Evolutionary conservation across 129 eudicot species (phyloP).

Genomic region (Apium graveolens): DNA sequence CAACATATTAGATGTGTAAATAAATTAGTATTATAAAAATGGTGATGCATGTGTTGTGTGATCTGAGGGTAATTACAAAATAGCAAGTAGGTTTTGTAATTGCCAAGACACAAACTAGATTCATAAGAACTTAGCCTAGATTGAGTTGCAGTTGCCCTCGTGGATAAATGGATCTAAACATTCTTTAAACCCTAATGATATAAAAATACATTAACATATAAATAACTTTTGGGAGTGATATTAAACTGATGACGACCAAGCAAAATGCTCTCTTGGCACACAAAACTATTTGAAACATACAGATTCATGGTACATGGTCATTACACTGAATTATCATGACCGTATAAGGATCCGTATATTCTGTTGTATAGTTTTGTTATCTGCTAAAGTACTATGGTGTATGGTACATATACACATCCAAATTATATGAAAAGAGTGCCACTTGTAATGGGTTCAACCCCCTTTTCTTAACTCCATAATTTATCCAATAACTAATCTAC

Average conservation of each 20-base stretch:
- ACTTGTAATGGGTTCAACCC: not conserved
- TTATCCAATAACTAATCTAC: not conserved
- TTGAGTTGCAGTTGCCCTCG: conserved; percentile 15
- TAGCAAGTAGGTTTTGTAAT: not conserved
- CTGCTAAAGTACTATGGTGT: no score
- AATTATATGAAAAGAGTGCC: not conserved
- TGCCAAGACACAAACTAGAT: not conserved
- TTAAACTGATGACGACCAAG: not conserved
- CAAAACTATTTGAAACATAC: not conserved
- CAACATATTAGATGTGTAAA: no score
- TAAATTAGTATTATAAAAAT: no score
- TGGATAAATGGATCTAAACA: not conserved
- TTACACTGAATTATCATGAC: not conserved
- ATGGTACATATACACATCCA: not conserved
- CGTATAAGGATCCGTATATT: not conserved
- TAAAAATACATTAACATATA: no score
- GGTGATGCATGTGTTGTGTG: no score
- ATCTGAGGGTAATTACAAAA: no score
- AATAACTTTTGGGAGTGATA: not conserved
- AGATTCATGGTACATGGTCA: conserved; percentile 20
- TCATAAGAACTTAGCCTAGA: not conserved
- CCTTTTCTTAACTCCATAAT: not conserved
- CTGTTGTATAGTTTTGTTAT: not conserved
- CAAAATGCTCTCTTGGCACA: not conserved
- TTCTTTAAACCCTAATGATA: not conserved